Evolutionary conservation across 257 asterid species (phyloP).

Genomic region (Solanum piurae): DNA sequence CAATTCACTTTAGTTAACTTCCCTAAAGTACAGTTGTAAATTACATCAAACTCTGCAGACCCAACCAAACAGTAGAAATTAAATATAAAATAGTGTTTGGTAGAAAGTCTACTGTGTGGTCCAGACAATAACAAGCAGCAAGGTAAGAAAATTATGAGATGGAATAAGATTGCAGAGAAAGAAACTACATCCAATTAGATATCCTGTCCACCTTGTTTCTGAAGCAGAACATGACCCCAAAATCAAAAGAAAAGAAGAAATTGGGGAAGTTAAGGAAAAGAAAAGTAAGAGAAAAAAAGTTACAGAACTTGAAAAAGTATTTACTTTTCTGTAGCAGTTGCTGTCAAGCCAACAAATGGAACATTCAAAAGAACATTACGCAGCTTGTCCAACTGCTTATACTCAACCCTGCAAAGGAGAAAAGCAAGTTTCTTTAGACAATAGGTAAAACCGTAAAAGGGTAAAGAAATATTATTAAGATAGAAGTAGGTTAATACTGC

Average conservation of each 20-base stretch:
- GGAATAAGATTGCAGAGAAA: not conserved
- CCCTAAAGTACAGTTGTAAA: not conserved
- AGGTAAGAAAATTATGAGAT: not conserved
- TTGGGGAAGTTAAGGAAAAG: not conserved
- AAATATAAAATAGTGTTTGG: not conserved
- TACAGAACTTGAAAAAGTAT: constrained; percentile 8
- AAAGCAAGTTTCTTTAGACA: not conserved
- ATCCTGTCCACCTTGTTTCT: not conserved
- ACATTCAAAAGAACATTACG: constrained; percentile 57
- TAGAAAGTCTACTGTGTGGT: not conserved
- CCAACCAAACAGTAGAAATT: not conserved
- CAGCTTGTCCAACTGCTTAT: constrained; percentile 67
- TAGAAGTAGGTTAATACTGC: not conserved
- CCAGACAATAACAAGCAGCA: not conserved
- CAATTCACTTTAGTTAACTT: not conserved
- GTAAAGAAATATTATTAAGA: not conserved
- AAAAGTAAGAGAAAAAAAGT: not conserved
- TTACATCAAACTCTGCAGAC: not conserved
- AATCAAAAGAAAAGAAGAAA: not conserved
- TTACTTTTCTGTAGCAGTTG: constrained; percentile 94
- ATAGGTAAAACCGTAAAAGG: not conserved
- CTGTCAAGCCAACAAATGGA: constrained; percentile 87
- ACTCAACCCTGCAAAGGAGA: constrained; percentile 59
- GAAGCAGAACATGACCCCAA: not conserved
- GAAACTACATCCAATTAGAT: not conserved